phyloP scores from a whole-genome alignment of 371 early-diverging fungal genomes.

The Mortierella sp. region DNA sequence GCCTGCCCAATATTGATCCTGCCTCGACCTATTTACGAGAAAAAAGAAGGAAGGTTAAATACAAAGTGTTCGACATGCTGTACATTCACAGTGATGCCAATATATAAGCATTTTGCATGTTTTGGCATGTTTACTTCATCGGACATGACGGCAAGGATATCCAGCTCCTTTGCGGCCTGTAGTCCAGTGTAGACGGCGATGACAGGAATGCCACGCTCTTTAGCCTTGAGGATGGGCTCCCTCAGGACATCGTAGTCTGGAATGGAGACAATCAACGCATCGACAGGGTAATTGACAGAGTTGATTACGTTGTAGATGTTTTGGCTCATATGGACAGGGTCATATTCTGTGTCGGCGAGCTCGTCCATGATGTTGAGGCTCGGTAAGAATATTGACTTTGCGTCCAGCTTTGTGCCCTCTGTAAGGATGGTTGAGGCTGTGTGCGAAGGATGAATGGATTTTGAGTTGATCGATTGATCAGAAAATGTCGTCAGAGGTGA shows the following conservation, averaged over 20 bases:
- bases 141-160: conserved; percentile 46
- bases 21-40: conserved; percentile 20
- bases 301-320: conserved; percentile 20
- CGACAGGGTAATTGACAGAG: background rate
- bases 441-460: background rate
- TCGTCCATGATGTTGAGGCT: conserved; percentile 18
- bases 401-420: conserved; percentile 21
- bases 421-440: conserved; percentile 13
- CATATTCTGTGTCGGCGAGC: conserved; percentile 16
- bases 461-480: background rate
- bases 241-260: conserved; percentile 32
- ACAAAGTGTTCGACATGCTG: no score
- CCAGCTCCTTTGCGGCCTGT: conserved; percentile 30
- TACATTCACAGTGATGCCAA: background rate
- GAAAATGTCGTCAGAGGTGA: no score
- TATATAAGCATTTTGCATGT: no score
- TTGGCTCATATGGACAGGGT: conserved; percentile 19
- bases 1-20: conserved; percentile 25
- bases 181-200: conserved; percentile 42
- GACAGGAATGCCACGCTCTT: conserved; percentile 33
- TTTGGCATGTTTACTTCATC: no score
- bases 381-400: conserved; percentile 7
- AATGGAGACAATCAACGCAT: conserved; percentile 51
- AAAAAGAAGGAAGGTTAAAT: background rate
- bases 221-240: conserved; percentile 25